Evolutionary conservation across 2,329 filamentous ascomycete genomes (phyloP), one percentile per base, ranked within the genome.

Genomic region (Claviceps sorghi): DNA sequence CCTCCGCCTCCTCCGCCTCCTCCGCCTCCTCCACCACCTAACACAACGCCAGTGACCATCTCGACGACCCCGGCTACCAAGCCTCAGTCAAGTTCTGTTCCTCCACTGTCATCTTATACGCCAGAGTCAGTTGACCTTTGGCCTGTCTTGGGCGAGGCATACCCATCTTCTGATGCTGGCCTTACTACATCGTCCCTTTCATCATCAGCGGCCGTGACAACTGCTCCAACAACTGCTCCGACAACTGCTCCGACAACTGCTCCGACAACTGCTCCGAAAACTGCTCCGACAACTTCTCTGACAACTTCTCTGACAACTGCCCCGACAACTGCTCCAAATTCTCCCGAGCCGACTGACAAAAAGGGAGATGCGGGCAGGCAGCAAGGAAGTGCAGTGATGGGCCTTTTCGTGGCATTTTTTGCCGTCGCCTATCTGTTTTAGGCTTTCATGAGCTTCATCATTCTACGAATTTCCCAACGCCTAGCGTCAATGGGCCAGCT

Each of bases 81-180:
- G 52, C 50, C n/a, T n/a, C 43, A 26, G 13, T 49, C 41, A 15
- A 30, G 44, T n/a, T 47, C 43, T 21, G 57, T 55, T 2, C 53
- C 54, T 8, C 50, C 53, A 7, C 36, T 48, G n/a, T 17, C 17
- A 22, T 26, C 42, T 11, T 11, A 44, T 17, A 26, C 42, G 3
- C 42, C 34, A 36, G 40, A 64, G 7, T 66, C 63, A n/a, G 59
- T 67, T 43, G 56, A 61, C 41, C 55, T 61, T 53, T 72, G 71
- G 15, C 76, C 72, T 58, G 69, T 80, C 58, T 80, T 80, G 69
- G 74, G 74, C 52, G 75, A 80, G 66, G 76, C 76, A 52, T 61
- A 61, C 56, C 73, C 68, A 19, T 57, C 60, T 13, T 59, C 61
- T 15, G 48, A 59, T 15, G 57, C 54, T 40, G 53, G 55, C 5